Evolutionary conservation across 2,329 filamentous ascomycete genomes (phyloP).

Genomic region (Colletotrichum lentis): DNA sequence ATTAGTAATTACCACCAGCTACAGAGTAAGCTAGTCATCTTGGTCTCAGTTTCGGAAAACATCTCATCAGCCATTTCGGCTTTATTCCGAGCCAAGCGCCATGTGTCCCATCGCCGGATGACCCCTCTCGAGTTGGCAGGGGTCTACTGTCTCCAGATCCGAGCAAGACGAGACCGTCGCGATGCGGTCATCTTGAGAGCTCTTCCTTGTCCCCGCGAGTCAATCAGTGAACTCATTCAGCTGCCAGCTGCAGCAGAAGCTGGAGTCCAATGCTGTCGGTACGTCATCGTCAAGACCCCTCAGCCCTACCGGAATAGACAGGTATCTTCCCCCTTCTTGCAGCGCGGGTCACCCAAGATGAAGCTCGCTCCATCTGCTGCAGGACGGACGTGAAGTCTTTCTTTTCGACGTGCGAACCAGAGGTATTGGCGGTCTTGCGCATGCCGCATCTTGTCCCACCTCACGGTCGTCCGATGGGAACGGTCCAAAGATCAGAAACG

Average conservation of each 20-base stretch:
- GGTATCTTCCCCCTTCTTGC: neutral
- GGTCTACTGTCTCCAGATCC: conserved; percentile 15
- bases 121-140: conserved; percentile 17
- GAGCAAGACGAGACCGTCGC: neutral
- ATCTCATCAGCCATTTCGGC: conserved; percentile 4
- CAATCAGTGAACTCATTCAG: neutral
- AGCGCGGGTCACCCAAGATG: neutral
- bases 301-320: conserved; percentile 3
- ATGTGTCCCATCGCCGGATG: conserved; percentile 13
- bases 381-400: neutral
- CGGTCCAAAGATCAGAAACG: neutral
- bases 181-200: neutral
- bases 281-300: neutral
- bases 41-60: neutral
- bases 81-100: neutral
- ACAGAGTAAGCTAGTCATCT: neutral
- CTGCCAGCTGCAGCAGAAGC: neutral
- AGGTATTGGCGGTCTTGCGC: neutral
- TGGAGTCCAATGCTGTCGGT: neutral
- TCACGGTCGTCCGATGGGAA: neutral
- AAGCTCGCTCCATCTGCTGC: neutral
- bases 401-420: neutral
- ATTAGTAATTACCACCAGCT: too few relatives aligned
- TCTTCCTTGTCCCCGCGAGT: neutral
- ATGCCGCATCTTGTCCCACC: neutral